phyloP scores from a whole-genome alignment of 2,329 filamentous ascomycete genomes.

The Daldinia eschscholtzii region DNA sequence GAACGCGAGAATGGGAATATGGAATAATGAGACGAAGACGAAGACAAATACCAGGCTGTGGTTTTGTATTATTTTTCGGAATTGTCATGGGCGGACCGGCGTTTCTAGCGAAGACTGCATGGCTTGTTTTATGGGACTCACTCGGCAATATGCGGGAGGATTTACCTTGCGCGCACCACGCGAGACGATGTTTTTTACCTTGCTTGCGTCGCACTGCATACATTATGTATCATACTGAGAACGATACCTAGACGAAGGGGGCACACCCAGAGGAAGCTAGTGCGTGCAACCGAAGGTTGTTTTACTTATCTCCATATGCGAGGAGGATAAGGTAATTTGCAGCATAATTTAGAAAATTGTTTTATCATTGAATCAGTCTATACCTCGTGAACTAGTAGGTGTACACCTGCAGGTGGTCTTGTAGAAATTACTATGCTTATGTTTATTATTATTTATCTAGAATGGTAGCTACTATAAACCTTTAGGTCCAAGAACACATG shows the following conservation, averaged over 20 bases:
- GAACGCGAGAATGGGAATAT: not conserved
- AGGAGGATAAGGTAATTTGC: not conserved
- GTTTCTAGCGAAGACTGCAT: conserved; percentile 23
- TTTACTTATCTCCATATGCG: not conserved
- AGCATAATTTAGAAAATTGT: not conserved
- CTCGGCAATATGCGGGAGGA: conserved; percentile 14
- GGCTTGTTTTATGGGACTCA: not conserved
- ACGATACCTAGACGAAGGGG: not conserved
- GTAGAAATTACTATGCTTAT: conserved; percentile 1
- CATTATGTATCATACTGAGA: conserved; percentile 17
- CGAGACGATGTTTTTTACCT: not conserved
- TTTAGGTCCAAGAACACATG: not conserved
- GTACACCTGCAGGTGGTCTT: not conserved
- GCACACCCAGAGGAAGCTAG: not conserved
- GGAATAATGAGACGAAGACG: not conserved
- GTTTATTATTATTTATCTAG: not conserved
- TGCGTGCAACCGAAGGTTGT: not conserved
- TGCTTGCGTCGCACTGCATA: conserved; percentile 16
- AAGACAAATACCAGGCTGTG: conserved; percentile 11
- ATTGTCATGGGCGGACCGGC: conserved; percentile 16
- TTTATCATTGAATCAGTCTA: not conserved
- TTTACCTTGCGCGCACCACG: conserved; percentile 4
- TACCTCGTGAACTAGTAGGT: not conserved
- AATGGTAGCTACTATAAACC: not conserved
- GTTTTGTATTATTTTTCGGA: conserved; percentile 3